Conservation (phyloP, 2,329 filamentous ascomycete species). For the Reticulascus tulasneorum region DNA sequence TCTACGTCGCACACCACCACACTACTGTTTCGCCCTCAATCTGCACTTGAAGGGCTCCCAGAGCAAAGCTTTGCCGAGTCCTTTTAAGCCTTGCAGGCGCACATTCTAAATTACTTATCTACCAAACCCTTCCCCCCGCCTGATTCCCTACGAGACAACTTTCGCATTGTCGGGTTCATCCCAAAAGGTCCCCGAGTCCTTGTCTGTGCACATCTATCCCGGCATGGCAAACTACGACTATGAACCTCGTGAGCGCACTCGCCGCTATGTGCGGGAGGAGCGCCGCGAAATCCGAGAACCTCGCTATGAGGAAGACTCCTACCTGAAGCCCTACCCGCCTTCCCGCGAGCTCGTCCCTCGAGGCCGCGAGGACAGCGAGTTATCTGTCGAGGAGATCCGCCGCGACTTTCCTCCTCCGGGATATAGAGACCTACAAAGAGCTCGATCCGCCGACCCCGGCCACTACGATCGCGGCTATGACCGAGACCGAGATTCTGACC, state of each 20-base stretch:
- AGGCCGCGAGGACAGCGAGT: slow-evolving; percentile 67
- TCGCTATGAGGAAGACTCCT: slow-evolving; percentile 51
- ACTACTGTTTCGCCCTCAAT: too few relatives aligned
- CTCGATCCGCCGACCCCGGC: slow-evolving; percentile 59
- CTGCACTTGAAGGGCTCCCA: too few relatives aligned
- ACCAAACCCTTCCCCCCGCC: too few relatives aligned
- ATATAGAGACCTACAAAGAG: slow-evolving; percentile 51
- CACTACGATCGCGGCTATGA: slow-evolving; percentile 50
- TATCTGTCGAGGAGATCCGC: slow-evolving; percentile 75
- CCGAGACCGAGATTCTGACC: slow-evolving; percentile 42
- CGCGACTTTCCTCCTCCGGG: slow-evolving; percentile 79
- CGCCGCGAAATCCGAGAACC: slow-evolving; percentile 47
- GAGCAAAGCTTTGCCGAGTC: too few relatives aligned
- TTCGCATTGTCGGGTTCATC: too few relatives aligned
- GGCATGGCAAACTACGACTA: slow-evolving; percentile 50
- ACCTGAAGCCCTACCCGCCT: slow-evolving; percentile 38
- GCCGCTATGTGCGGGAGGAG: slow-evolving; percentile 52
- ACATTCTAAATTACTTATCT: too few relatives aligned
- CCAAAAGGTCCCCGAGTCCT: too few relatives aligned
- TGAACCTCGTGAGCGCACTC: slow-evolving; percentile 39
- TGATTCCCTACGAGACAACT: too few relatives aligned
- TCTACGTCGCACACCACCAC: too few relatives aligned
- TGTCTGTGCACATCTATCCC: too few relatives aligned
- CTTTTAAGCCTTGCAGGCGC: too few relatives aligned
- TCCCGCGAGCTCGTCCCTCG: slow-evolving; percentile 54